Evolutionary conservation across 371 early-diverging fungal species (phyloP).

Genomic region (Coelomomyces lativittatus): DNA sequence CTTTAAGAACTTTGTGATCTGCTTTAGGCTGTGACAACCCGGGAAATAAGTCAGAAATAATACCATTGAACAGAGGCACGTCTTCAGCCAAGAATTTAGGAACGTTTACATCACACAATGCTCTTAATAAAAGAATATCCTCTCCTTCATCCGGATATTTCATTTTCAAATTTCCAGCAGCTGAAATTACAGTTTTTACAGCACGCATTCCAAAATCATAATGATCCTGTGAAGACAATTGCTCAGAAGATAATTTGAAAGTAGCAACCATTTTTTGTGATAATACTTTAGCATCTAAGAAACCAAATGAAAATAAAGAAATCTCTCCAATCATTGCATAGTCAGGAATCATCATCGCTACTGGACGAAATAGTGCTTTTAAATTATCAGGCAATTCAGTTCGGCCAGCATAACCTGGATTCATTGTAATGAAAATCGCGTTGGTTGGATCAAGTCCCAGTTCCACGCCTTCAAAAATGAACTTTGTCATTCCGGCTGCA

Average conservation of each 20-base stretch:
- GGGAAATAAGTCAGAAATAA: constrained; percentile 40
- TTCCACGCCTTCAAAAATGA: constrained; percentile 38
- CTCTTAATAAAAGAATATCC: constrained; percentile 30
- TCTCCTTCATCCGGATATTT: constrained; percentile 25
- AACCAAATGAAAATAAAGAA: constrained; percentile 35
- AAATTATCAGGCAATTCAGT: constrained; percentile 44
- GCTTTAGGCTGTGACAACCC: constrained; percentile 24
- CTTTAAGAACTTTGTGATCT: constrained; percentile 24
- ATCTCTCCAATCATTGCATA: constrained; percentile 47
- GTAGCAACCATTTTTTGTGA: constrained; percentile 46
- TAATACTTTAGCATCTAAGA: constrained; percentile 26
- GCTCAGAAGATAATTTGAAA: constrained; percentile 37
- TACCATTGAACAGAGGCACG: constrained; percentile 40
- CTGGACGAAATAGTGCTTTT: constrained; percentile 39
- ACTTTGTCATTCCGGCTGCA: constrained; percentile 16
- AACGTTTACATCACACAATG: constrained; percentile 33
- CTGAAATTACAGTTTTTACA: constrained; percentile 39
- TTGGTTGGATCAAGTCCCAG: constrained; percentile 27
- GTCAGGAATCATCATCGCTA: constrained; percentile 48
- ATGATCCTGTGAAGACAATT: constrained; percentile 41
- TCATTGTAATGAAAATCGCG: constrained; percentile 49
- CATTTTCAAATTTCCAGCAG: constrained; percentile 38
- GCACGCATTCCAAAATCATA: constrained; percentile 48
- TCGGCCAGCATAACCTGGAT: constrained; percentile 47
- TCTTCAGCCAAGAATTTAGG: constrained; percentile 44